Evolutionary conservation across 768 basidiomycete genomes (phyloP), one percentile per base, ranked within the genome.

Genomic region (Russula abietina): DNA sequence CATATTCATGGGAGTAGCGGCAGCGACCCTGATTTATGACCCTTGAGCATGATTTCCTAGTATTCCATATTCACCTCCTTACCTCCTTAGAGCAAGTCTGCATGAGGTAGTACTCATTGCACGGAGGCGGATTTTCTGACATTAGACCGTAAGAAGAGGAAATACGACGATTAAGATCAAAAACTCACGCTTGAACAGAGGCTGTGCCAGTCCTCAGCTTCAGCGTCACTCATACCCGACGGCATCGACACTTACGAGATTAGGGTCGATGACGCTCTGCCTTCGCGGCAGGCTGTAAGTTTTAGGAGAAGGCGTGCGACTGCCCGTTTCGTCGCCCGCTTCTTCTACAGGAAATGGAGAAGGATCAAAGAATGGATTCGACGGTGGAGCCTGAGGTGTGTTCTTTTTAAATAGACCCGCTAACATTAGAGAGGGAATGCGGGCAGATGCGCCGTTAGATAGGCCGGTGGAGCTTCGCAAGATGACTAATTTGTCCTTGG

Each of bases 41-140:
- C 16, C 48, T 54, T 55, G 36, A 55, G 22, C 6, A 24, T 14
- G 48, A 60, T 19, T 33, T 52, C 10, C 38, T 11, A 43, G 55
- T 33, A n/a, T 26, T 32, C 12, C 17, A 32, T 41, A 14, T 7
- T n/a, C 4, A 1, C 36, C 2, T 12, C 60, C 75, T 68, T 43
- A 75, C 75, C 32, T 87, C 88, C 78, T 90, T 90, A 59, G 87
- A 87, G 75, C 90, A 91, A n/a, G 19, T 4, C 46, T 79, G 79
- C 86, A 91, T 89, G 68, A 91, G 75, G 73, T 92, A 92, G 70
- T 84, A 82, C 74, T 91, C 89, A 69, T 91, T 92, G 77, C 90
- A 91, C 12, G 90, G 90, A 16, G 90, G 89, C 38, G 90, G 90
- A 62, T 80, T 83, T 75, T 91, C 90, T 91, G 72, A 50, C n/a